A percentile compares a stretch with the other conserved stretches of the same genome.
Evolutionary conservation across 306 rosid species (phyloP).

Genomic region (Cercis canadensis): DNA sequence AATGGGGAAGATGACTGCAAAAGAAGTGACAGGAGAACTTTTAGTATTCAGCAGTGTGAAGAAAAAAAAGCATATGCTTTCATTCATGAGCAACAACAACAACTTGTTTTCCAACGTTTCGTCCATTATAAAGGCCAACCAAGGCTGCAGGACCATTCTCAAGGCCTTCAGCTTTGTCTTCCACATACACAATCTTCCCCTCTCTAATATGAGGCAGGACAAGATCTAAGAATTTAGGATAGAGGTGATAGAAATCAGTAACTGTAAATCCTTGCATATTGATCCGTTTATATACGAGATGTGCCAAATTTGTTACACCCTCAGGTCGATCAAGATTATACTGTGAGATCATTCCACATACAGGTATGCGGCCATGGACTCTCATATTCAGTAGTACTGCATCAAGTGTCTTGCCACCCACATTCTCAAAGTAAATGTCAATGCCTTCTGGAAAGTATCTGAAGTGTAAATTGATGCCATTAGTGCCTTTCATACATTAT

Average conservation of each 20-base stretch:
- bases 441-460: slow-evolving; percentile 49
- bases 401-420: slow-evolving; percentile 40
- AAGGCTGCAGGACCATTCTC: slow-evolving; percentile 44
- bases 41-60: neutral
- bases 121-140: slow-evolving; percentile 40
- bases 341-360: slow-evolving; percentile 51
- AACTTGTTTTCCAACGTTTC: slow-evolving; percentile 44
- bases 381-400: slow-evolving; percentile 42
- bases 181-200: slow-evolving; percentile 40
- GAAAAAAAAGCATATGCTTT: neutral
- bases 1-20: too few species aligned
- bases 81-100: slow-evolving; percentile 39
- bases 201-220: slow-evolving; percentile 38
- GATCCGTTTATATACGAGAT: slow-evolving; percentile 33
- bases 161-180: slow-evolving; percentile 40
- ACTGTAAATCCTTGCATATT: slow-evolving; percentile 33
- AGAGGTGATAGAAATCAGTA: slow-evolving; percentile 23
- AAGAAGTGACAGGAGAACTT: too few species aligned
- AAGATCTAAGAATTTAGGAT: slow-evolving; percentile 43
- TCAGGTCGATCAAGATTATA: slow-evolving; percentile 39
- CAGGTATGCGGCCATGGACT: slow-evolving; percentile 31
- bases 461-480: neutral
- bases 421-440: slow-evolving; percentile 15
- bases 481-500: too few species aligned
- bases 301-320: slow-evolving; percentile 42